Percentiles rank a stretch among this genome's conserved stretches.
Conservation (phyloP, 73 alveolate species). For the Tetrahymena borealis region DNA sequence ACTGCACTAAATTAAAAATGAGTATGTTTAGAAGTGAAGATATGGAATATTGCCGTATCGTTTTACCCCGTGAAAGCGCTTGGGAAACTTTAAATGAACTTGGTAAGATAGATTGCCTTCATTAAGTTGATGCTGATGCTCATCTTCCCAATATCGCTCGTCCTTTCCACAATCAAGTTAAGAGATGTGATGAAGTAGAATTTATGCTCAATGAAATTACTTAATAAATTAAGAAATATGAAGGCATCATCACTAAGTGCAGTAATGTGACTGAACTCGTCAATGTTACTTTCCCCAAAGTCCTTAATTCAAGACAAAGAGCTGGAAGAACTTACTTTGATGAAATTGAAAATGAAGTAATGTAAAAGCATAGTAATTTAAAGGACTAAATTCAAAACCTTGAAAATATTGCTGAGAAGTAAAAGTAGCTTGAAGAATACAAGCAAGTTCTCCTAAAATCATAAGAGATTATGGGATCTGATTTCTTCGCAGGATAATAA, state of each 20-base stretch:
- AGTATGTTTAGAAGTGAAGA: constrained; percentile 81
- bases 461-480: background rate
- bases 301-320: background rate
- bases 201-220: constrained; percentile 39
- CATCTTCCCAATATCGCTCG: constrained; percentile 63
- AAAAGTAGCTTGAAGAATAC: constrained; percentile 21
- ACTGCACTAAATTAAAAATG: constrained; percentile 23
- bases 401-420: constrained; percentile 2
- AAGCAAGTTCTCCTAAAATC: constrained; percentile 28
- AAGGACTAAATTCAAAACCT: constrained; percentile 2
- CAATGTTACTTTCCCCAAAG: constrained; percentile 20
- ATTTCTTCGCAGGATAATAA: background rate
- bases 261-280: constrained; percentile 14
- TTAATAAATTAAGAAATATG: constrained; percentile 46
- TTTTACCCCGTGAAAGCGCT: constrained; percentile 88
- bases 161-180: constrained; percentile 59
- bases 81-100: constrained; percentile 80
- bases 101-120: constrained; percentile 53
- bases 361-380: background rate
- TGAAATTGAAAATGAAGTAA: constrained; percentile 12
- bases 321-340: constrained; percentile 32
- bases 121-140: constrained; percentile 78
- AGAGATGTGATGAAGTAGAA: constrained; percentile 74
- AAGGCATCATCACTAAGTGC: constrained; percentile 47
- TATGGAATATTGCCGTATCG: constrained; percentile 85